phyloP scores from a whole-genome alignment of 441 rosid genomes.

The Dalechampia spathulata region DNA sequence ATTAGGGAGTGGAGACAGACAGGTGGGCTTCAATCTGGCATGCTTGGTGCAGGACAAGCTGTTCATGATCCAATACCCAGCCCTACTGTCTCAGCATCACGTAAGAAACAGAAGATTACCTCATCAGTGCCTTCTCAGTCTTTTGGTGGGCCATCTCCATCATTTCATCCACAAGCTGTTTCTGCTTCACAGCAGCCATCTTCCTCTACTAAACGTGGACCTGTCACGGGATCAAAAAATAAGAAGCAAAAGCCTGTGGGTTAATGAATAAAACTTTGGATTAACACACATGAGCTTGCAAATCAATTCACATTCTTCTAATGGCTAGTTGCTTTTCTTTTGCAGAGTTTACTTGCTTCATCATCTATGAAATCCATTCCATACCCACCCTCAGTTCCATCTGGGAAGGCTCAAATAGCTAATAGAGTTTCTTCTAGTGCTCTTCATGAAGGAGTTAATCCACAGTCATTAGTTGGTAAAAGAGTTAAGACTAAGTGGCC shows the following conservation, averaged over 20 bases:
- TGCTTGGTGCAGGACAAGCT: slow-evolving; percentile 52
- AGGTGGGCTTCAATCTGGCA: slow-evolving; percentile 64
- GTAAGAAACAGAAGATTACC: slow-evolving; percentile 75
- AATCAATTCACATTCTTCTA: background rate
- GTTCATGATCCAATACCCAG: slow-evolving; percentile 72
- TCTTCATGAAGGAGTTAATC: slow-evolving; percentile 46
- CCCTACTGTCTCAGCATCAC: slow-evolving; percentile 87
- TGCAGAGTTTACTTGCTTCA: slow-evolving; percentile 23
- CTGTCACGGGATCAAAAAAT: slow-evolving; percentile 61
- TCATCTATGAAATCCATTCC: slow-evolving; percentile 43
- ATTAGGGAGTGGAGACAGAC: slow-evolving; percentile 94
- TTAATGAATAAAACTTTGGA: slow-evolving; percentile 7
- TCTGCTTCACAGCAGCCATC: slow-evolving; percentile 78
- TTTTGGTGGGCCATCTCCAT: slow-evolving; percentile 63
- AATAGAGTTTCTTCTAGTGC: slow-evolving; percentile 40
- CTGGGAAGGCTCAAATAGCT: slow-evolving; percentile 60
- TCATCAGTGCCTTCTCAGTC: slow-evolving; percentile 84
- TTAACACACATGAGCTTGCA: background rate
- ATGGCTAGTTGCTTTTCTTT: background rate
- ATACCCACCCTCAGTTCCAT: slow-evolving; percentile 45
- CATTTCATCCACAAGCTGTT: slow-evolving; percentile 51
- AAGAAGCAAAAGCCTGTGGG: slow-evolving; percentile 92
- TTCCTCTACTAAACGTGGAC: slow-evolving; percentile 68
- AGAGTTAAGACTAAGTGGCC: slow-evolving; percentile 98
- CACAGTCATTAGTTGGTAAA: slow-evolving; percentile 67